Evolutionary conservation across 2,329 filamentous ascomycete species (phyloP), one percentile per base, ranked within the genome.

Genomic region (Sporothrix pseudoabietina): DNA sequence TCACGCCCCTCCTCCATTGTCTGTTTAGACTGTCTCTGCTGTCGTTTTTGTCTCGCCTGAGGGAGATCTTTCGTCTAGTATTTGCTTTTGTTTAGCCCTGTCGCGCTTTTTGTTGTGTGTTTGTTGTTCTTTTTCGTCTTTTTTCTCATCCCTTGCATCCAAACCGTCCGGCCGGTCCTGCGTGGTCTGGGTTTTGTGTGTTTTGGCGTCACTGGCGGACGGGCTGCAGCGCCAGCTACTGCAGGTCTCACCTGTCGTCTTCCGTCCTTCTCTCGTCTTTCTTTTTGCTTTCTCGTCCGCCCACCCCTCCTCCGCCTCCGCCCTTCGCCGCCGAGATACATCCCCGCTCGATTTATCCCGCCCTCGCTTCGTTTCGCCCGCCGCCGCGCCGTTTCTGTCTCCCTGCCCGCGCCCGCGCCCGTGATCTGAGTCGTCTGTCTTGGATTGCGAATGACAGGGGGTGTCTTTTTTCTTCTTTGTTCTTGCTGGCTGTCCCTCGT

Each of bases 391-490:
- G 39, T 39, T 26, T 44, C 39, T 26, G 22, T 16, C 65, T 52
- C 65, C 44, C 65, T 69, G 49, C 32, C 66, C 49, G 49, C 68
- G 16, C 19, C 66, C 69, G 54, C 68, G 16, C 19, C 66, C 69
- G 54, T 59, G 69, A 59, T 71, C 69, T 71, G 69, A 71, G 69
- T 71, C 69, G 69, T 41, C 30, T 71, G 69, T 71, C 69, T 71
- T 16, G 35, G 69, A 71, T 61, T 71, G 69, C 69, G 69, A 47
- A 22, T 69, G 44, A 14, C 44, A 49, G 44, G 44, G 44, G 44
- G 14, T 49, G 44, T 49, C 14, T 16, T 49, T 55, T 55, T 26
- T 7, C 4, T 14, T 22, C 59, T 68, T n/a, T 14, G 19, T 5
- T 14, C 44, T 4, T 49, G 10, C 26, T 52, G 12, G 41, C 26